Conservation (phyloP, 257 asterid species). For the Ophiorrhiza pumila region DNA sequence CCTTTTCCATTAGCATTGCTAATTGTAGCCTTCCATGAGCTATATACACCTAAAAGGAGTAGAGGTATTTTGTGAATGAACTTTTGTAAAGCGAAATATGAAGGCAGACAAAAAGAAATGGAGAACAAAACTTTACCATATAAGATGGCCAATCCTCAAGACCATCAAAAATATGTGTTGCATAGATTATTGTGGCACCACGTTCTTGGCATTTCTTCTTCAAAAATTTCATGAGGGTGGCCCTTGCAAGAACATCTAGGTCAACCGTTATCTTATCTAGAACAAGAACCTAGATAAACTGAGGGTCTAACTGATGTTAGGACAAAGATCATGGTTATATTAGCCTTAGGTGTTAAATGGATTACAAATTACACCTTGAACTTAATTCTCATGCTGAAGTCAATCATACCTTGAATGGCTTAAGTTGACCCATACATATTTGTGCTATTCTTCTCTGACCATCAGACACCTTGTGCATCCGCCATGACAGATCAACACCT, state of each 20-base stretch:
- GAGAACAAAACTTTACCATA: conserved; percentile 41
- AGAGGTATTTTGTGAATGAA: conserved; percentile 11
- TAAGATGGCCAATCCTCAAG: conserved; percentile 96
- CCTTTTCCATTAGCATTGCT: conserved; percentile 68
- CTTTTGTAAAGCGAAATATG: background rate
- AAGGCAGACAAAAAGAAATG: background rate
- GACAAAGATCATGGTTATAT: background rate
- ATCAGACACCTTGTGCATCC: conserved; percentile 92
- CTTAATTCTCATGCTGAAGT: background rate
- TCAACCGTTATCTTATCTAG: conserved; percentile 97
- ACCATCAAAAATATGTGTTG: conserved; percentile 96
- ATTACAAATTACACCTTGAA: background rate
- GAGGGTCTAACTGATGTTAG: conserved; percentile 10
- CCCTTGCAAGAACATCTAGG: conserved; percentile 93
- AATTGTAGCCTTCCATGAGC: conserved; percentile 84
- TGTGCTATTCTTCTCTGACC: conserved; percentile 97
- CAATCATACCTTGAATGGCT: conserved; percentile 73
- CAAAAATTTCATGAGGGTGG: conserved; percentile 79
- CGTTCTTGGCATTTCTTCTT: conserved; percentile 83
- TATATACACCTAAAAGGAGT: conserved; percentile 59
- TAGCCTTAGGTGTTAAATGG: background rate
- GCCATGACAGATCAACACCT: conserved; percentile 82
- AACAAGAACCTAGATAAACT: conserved; percentile 64
- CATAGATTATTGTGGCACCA: conserved; percentile 81
- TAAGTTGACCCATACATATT: conserved; percentile 95